Evolutionary conservation across 2,329 filamentous ascomycete genomes (phyloP), one percentile per base, ranked within the genome.

Genomic region (Apiospora pterosperma): DNA sequence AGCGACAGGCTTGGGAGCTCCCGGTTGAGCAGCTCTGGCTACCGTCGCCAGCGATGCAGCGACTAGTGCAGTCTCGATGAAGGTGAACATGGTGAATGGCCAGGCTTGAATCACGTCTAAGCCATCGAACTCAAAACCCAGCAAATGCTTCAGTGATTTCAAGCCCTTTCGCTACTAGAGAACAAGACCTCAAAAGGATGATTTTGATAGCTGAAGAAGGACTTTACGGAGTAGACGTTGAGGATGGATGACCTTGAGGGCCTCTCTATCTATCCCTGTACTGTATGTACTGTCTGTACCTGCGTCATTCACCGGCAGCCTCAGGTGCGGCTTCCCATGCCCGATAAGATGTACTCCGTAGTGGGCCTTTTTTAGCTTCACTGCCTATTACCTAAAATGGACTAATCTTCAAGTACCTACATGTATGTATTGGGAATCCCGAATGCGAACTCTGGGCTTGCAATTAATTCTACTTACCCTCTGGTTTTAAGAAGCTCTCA

Each of bases 1-100:
- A 64, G 88, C 85, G 66, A 95, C 85, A 8, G 96, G 92, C 44
- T 85, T 79, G n/a, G 89, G 89, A 62, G 95, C 92, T 64, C 87
- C 88, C 11, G 95, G 95, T 77, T 99, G 96, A 65, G 89, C 84
- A 67, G 85, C 85, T 66, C 71, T 70, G 48, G 71, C 76, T 66
- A 77, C 70, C 42, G 71, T 59, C 23, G 81, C 82, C 60, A 78
- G 74, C 36, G 76, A 79, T 63, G 76, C 74, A 60, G 74, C 74
- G 63, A 78, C 74, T 64, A 82, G 66, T 44, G 74, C 73, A 41
- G 73, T 69, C 64, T 69, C 73, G 55, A 67, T 61, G 64, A 71
- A 70, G 76, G 77, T 79, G 55, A 58, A 75, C 66, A 62, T 34
- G 16, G 4, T 39, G 58, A 16, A 36, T 23, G 39, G 59, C 16